Evolutionary conservation across 1,284 basidiomycete species (phyloP), one percentile per base, ranked within the genome.

Genomic region (Xanthoconium separans): DNA sequence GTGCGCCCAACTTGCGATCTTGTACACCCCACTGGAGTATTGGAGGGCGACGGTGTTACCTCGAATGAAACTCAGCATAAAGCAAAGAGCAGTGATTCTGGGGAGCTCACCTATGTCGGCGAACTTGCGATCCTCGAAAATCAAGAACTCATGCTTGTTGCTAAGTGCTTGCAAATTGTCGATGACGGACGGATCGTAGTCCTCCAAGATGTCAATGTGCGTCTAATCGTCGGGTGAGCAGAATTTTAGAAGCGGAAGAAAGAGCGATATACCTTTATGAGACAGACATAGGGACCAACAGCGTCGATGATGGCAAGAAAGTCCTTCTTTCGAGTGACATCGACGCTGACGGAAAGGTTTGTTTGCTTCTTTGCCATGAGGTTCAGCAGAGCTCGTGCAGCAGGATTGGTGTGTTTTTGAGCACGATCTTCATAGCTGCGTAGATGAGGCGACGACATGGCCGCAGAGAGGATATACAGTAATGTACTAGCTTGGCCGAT

Each of bases 121-220:
- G 68, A 99, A 99, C 73, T 99, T 99, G 62, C 97, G 81, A 76
- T 99, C 97, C 75, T 99, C 96, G 62, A 99, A 99, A 67, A 98
- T 96, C 54, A 98, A 73, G 74, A 99, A 99, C 66, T 98, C 93
- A 62, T 97, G 87, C 71, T 91, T 88, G 46, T 75, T 68, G 66
- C 89, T 87, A 12, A 99, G 82, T 44, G 76, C 75, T 55, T 85
- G 78, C 41, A 99, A 79, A 57, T 83, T 77, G 31, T 84, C 74
- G 52, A 96, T 83, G 43, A 98, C 74, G 15, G 82, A 82, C 18
- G 76, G 73, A 39, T 94, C 87, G 68, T 96, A 99, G 73, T 99
- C 95, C 63, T 94, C 87, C 49, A 99, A 81, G 60, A 99, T 92
- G 71, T 99, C 97, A 60, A 98, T 85, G 72, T 99, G 97, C 1